Conservation (phyloP, 108 stramenopile genomes). For the Stephanodiscus triporus region DNA sequence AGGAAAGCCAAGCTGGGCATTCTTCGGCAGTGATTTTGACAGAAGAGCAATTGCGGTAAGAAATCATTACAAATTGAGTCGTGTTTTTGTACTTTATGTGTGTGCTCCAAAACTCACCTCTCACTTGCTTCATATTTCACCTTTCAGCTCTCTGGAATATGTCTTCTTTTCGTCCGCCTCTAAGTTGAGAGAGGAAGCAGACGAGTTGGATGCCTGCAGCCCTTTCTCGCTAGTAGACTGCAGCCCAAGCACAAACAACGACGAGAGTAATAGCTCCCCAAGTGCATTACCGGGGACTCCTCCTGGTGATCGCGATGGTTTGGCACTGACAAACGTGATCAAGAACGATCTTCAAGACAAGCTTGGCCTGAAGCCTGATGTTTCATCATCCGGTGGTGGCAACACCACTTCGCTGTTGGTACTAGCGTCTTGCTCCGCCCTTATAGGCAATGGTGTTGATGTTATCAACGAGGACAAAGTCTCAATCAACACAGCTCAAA, state of each 20-base stretch:
- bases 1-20: conserved; percentile 10
- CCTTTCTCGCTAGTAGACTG: background rate
- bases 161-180: conserved; percentile 32
- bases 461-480: background rate
- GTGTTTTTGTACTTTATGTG: background rate
- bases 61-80: background rate
- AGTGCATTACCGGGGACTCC: conserved; percentile 11
- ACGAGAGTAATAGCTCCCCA: background rate
- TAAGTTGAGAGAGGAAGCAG: conserved; percentile 20
- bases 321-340: background rate
- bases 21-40: conserved; percentile 41
- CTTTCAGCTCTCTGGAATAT: conserved; percentile 23
- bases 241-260: conserved; percentile 7
- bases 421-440: background rate
- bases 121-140: background rate
- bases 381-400: background rate
- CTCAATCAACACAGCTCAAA: background rate
- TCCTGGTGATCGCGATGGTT: conserved; percentile 7
- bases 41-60: conserved; percentile 26
- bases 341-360: background rate
- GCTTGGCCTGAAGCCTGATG: background rate
- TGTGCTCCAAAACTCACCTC: background rate
- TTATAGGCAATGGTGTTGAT: background rate
- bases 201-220: background rate
- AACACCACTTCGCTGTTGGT: background rate